Conservation (phyloP, 164 flowering plant species). For the Dillenia turbinata region DNA sequence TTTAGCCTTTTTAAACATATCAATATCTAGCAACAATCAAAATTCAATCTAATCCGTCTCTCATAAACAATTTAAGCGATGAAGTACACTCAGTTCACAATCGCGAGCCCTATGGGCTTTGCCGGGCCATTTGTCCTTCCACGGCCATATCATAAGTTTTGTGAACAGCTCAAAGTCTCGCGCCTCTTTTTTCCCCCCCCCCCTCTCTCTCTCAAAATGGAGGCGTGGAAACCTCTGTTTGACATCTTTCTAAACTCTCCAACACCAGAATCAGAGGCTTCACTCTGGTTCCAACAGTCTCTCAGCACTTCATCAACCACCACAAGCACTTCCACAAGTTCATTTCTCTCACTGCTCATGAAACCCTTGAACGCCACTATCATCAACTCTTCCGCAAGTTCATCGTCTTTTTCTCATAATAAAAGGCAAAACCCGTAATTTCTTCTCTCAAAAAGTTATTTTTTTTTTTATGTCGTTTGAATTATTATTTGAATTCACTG, state of each 20-base stretch:
- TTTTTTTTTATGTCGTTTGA: neutral
- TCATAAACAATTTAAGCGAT: no score
- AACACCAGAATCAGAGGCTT: constrained; percentile 61
- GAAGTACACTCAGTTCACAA: no score
- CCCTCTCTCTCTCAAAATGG: constrained; percentile 29
- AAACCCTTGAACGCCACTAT: constrained; percentile 26
- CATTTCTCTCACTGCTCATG: constrained; percentile 59
- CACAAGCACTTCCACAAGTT: constrained; percentile 29
- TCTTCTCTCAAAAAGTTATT: neutral
- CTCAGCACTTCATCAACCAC: constrained; percentile 30
- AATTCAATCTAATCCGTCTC: no score
- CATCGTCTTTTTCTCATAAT: constrained; percentile 19
- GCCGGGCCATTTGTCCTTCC: no score
- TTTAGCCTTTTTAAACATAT: no score
- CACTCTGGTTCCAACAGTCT: constrained; percentile 54
- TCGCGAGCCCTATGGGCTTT: no score
- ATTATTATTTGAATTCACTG: neutral
- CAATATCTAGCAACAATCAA: no score
- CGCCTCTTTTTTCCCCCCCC: no score
- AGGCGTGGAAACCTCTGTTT: constrained; percentile 60
- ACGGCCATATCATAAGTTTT: no score
- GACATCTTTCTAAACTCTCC: constrained; percentile 64
- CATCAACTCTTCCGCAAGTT: constrained; percentile 13
- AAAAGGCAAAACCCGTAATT: constrained; percentile 21
- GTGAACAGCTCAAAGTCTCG: no score